These are phyloP conservation scores for Glycine soja DNA, from an alignment of 306 rosid species.

Conservation along the genomic window DNA sequence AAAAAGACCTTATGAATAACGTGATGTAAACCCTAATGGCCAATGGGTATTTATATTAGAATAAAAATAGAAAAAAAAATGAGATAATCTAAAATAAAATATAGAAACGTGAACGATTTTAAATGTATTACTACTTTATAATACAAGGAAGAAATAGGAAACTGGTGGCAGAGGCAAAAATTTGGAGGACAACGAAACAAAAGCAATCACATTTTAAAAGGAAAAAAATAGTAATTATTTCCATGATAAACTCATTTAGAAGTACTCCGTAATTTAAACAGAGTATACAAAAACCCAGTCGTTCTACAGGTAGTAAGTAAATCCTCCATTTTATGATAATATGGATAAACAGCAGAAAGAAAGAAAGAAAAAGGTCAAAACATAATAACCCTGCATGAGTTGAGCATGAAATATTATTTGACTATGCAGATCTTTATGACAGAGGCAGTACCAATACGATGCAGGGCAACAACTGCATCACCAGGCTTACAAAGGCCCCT, in stretches of 20 bases:
- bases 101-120: too few species aligned
- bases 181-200: too few species aligned
- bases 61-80: too few species aligned
- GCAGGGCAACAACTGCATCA: constrained; percentile 91
- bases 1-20: too few species aligned
- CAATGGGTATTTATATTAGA: too few species aligned
- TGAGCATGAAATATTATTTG: constrained; percentile 46
- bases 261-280: background rate
- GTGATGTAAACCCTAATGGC: too few species aligned
- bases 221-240: constrained; percentile 23
- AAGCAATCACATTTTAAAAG: too few species aligned
- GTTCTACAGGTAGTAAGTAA: background rate
- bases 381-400: background rate
- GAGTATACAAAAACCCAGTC: constrained; percentile 36
- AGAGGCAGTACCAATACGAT: constrained; percentile 87
- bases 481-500: constrained; percentile 79
- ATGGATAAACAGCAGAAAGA: constrained; percentile 45
- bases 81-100: too few species aligned
- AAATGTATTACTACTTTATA: too few species aligned
- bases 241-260: constrained; percentile 20
- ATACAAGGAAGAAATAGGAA: too few species aligned
- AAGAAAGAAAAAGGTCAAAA: constrained; percentile 37
- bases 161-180: too few species aligned
- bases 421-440: constrained; percentile 93
- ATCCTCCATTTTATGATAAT: constrained; percentile 39